A percentile compares a stretch with the other conserved stretches of the same genome.
Evolutionary conservation across 164 flowering plant genomes (phyloP).

Genomic region (Vitis vinifera): DNA sequence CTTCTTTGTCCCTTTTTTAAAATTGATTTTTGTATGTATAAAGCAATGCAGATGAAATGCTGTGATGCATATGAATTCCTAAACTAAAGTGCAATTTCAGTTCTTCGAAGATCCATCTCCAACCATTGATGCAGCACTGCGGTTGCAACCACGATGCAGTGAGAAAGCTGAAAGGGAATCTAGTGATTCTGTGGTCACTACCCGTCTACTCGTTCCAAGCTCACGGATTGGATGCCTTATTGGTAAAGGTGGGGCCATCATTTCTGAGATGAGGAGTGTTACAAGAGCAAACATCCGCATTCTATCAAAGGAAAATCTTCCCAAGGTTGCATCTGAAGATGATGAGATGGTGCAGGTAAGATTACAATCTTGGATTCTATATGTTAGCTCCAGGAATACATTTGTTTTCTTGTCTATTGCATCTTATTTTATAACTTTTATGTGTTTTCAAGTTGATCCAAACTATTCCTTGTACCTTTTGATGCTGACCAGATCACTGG

Average conservation of each 20-base stretch:
- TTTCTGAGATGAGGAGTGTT: conserved; percentile 65
- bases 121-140: conserved; percentile 67
- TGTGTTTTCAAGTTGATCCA: neutral
- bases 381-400: neutral
- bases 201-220: conserved; percentile 66
- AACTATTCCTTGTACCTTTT: neutral
- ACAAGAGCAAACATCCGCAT: conserved; percentile 76
- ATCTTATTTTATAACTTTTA: neutral
- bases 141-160: conserved; percentile 75
- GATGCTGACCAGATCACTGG: conserved; percentile 57
- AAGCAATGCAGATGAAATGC: neutral
- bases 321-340: conserved; percentile 72
- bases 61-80: neutral
- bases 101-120: conserved; percentile 61
- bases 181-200: conserved; percentile 45
- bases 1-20: neutral
- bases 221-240: conserved; percentile 75
- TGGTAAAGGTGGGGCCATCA: conserved; percentile 78
- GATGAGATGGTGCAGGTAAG: conserved; percentile 85
- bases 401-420: neutral
- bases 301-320: conserved; percentile 65
- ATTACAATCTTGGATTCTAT: no score
- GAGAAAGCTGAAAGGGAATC: conserved; percentile 67
- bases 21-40: neutral
- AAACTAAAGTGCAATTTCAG: conserved; percentile 27